Conservation (phyloP, 2,329 filamentous ascomycete species). For the Leptodontidium sp. region DNA sequence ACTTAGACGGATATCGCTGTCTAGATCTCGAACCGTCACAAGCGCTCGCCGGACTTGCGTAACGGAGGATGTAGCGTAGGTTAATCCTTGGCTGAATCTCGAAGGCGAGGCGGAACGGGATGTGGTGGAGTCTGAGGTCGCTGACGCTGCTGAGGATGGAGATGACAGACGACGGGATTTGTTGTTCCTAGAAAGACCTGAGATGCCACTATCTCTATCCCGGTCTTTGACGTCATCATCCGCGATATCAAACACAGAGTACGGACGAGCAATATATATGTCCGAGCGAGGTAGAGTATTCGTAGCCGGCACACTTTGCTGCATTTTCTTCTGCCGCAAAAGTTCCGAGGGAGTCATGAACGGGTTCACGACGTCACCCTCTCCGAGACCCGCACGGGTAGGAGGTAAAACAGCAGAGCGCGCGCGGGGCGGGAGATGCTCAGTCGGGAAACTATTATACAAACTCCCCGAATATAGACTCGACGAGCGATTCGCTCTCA, state of each 20-base stretch:
- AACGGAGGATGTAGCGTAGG: neutral
- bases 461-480: constrained; percentile 11
- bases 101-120: neutral
- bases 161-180: neutral
- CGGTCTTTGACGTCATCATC: neutral
- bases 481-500: constrained; percentile 5
- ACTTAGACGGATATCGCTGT: neutral
- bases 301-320: neutral
- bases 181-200: neutral
- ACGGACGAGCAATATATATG: neutral
- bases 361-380: neutral
- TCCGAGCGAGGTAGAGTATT: neutral
- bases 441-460: neutral
- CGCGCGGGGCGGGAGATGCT: neutral
- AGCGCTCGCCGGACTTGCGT: neutral
- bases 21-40: neutral
- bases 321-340: neutral
- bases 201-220: constrained; percentile 6
- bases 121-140: neutral
- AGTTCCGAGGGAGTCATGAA: neutral
- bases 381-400: neutral
- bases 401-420: neutral
- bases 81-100: neutral
- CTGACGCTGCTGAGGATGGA: neutral
- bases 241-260: constrained; percentile 1